Base-by-base conservation (phyloP, 1,284 basidiomycete genomes). In the Leccinum cinnamomeum region DNA sequence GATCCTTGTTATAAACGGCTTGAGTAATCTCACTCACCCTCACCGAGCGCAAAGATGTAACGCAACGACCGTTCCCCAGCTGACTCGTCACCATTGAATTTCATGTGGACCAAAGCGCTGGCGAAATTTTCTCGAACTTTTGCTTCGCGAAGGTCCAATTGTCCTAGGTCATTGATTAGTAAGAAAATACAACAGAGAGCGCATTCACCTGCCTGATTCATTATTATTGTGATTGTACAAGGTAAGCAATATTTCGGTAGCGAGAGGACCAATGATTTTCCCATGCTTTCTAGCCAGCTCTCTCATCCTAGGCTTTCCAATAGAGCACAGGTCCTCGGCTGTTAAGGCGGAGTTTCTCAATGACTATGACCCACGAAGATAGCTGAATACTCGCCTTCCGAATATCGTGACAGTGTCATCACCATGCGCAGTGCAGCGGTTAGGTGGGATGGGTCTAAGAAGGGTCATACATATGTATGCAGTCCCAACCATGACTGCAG, bases 41-140 rank as follows among this genome's bases (percentile, higher is more conserved):
- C 33, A 33, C 33, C 33, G 2, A 70, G 56, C 7, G 68, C 69
- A 18, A 73, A 71, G 18, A 71, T 41, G 2, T 8, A 23, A 12
- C 33, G 46, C 16, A 71, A 33, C 14, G 57, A 33, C 11, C 50
- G 20, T 44, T 63, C 30, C 1, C 30, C 53, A 6, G 11, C 2
- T 18, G 64, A n/a, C 33, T 23, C 5, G 6, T 16, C 12, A 8
- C 25, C 50, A 1, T 53, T n/a, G 4, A 53, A 20, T 5, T 18
- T 58, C 41, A 71, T 46, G 35, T 30, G 44, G 5, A 50, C 28
- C 18, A 72, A 57, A 5, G 62, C 65, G 6, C 59, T 20, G 3
- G 62, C 68, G 5, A 72, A 55, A 58, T 72, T 72, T 1, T 61
- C 57, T 59, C 68, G 68, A 25, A 67, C n/a, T 14, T 4, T 20